A percentile compares a stretch with the other conserved stretches of the same genome.
These are phyloP conservation scores for Globisporangium cystogenes DNA, from an alignment of 352 stramenopile genomes.

Conservation along the genomic window DNA sequence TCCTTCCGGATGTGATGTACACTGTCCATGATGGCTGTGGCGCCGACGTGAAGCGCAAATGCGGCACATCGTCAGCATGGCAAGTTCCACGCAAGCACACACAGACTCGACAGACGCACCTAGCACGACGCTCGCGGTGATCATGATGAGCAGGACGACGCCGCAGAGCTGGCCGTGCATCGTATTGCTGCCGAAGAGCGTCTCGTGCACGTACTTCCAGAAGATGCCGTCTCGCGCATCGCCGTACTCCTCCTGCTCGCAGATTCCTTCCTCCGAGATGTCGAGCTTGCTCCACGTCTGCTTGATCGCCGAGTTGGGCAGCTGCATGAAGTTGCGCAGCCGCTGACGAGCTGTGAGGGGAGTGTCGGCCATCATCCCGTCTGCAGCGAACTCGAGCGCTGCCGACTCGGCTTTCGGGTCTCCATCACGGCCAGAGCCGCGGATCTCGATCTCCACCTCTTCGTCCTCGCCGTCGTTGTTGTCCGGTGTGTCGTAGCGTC, in stretches of 20 bases:
- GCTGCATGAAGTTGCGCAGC: slow-evolving; percentile 18
- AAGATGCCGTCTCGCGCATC: slow-evolving; percentile 22
- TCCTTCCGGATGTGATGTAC: slow-evolving; percentile 46
- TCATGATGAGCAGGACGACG: slow-evolving; percentile 62
- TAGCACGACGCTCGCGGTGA: slow-evolving; percentile 61
- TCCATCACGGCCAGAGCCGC: background rate
- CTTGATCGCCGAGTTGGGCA: slow-evolving; percentile 29
- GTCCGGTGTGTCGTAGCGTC: slow-evolving; percentile 15
- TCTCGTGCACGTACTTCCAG: slow-evolving; percentile 60
- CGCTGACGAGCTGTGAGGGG: slow-evolving; percentile 11
- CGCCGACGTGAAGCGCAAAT: background rate
- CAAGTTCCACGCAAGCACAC: background rate
- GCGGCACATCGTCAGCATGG: background rate
- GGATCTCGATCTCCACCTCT: slow-evolving; percentile 28
- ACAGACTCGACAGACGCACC: slow-evolving; percentile 23
- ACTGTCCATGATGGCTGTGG: slow-evolving; percentile 57
- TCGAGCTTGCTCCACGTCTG: slow-evolving; percentile 25
- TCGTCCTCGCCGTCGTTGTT: slow-evolving; percentile 15
- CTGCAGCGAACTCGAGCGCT: slow-evolving; percentile 14
- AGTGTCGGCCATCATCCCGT: slow-evolving; percentile 10
- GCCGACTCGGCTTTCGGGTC: slow-evolving; percentile 6
- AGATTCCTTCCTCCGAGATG: slow-evolving; percentile 27
- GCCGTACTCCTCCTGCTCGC: slow-evolving; percentile 29
- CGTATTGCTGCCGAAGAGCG: slow-evolving; percentile 64
- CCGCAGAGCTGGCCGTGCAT: slow-evolving; percentile 46